A percentile compares a stretch with the other conserved stretches of the same genome.
Conservation (phyloP, 495 filamentous ascomycete species). For the Penicillium turbatum region DNA sequence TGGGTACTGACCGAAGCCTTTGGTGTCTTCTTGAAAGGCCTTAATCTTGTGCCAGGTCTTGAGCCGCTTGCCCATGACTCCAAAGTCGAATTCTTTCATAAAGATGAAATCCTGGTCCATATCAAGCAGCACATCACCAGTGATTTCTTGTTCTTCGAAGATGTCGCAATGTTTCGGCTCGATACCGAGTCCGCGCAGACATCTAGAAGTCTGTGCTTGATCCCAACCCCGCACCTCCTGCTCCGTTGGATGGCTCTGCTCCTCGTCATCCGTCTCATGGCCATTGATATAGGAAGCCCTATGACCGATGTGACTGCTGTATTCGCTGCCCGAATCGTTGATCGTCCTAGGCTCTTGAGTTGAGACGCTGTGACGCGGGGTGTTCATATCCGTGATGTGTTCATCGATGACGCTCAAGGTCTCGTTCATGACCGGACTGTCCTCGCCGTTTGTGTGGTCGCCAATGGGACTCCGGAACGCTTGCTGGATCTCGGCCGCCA, state of each 20-base stretch:
- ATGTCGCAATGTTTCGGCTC: slow-evolving; percentile 85
- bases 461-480: slow-evolving; percentile 45
- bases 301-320: slow-evolving; percentile 72
- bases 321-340: slow-evolving; percentile 87
- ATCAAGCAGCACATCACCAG: slow-evolving; percentile 84
- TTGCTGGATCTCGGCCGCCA: slow-evolving; percentile 44
- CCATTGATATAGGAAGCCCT: slow-evolving; percentile 87
- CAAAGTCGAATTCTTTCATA: slow-evolving; percentile 92
- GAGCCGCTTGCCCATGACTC: slow-evolving; percentile 78
- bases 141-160: slow-evolving; percentile 94
- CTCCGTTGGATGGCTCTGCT: slow-evolving; percentile 51
- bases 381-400: slow-evolving; percentile 92
- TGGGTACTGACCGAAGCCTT: slow-evolving; percentile 31
- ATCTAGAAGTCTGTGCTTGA: slow-evolving; percentile 74
- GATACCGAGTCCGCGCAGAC: slow-evolving; percentile 74
- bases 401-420: slow-evolving; percentile 97
- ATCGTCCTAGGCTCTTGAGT: slow-evolving; percentile 50
- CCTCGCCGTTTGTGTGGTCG: slow-evolving; percentile 44
- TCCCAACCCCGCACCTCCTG: slow-evolving; percentile 70
- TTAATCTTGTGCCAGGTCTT: slow-evolving; percentile 97
- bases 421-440: slow-evolving; percentile 90
- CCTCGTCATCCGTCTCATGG: slow-evolving; percentile 76
- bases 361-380: slow-evolving; percentile 56
- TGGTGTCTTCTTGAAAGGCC: slow-evolving; percentile 77
- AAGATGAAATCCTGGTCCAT: slow-evolving; percentile 93